phyloP scores from a whole-genome alignment of 2,329 filamentous ascomycete species.

The Plenodomus biglobosus region DNA sequence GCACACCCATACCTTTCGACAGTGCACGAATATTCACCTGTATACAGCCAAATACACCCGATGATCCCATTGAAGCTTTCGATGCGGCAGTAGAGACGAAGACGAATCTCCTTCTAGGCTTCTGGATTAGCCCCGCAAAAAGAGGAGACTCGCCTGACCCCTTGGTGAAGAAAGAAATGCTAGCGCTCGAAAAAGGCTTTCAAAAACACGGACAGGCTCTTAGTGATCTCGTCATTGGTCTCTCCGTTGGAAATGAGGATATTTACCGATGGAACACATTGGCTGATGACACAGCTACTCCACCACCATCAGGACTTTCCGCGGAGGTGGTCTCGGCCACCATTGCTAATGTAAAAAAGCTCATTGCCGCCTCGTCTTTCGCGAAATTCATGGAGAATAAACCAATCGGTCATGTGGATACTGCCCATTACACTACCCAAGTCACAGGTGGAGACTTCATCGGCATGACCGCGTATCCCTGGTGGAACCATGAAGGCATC shows the following conservation, averaged over 20 bases:
- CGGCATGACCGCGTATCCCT: constrained; percentile 40
- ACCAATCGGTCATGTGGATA: constrained; percentile 47
- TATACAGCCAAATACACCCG: constrained; percentile 51
- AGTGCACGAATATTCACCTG: constrained; percentile 71
- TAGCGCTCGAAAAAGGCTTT: constrained; percentile 35
- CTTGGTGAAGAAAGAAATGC: constrained; percentile 29
- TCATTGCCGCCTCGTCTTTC: constrained; percentile 62
- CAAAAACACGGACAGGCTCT: constrained; percentile 52
- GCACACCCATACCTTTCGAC: constrained; percentile 59
- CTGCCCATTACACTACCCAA: constrained; percentile 20
- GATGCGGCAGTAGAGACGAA: constrained; percentile 38
- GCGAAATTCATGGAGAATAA: constrained; percentile 44
- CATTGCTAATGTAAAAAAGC: constrained; percentile 27
- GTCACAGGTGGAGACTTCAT: constrained; percentile 36
- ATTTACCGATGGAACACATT: constrained; percentile 65
- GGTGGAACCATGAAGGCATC: constrained; percentile 29
- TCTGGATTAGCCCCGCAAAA: constrained; percentile 27
- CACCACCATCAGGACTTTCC: constrained; percentile 54
- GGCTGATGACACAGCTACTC: constrained; percentile 51
- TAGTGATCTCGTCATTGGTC: constrained; percentile 45
- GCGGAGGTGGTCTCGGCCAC: constrained; percentile 64
- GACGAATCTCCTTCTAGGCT: constrained; percentile 37
- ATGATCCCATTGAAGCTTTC: constrained; percentile 59
- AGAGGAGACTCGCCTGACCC: constrained; percentile 46
- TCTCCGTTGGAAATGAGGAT: constrained; percentile 42